Evolutionary conservation across 169 alveolate genomes (phyloP), one percentile per base, ranked within the genome.

Genomic region (Ichthyophthirius multifiliis): DNA sequence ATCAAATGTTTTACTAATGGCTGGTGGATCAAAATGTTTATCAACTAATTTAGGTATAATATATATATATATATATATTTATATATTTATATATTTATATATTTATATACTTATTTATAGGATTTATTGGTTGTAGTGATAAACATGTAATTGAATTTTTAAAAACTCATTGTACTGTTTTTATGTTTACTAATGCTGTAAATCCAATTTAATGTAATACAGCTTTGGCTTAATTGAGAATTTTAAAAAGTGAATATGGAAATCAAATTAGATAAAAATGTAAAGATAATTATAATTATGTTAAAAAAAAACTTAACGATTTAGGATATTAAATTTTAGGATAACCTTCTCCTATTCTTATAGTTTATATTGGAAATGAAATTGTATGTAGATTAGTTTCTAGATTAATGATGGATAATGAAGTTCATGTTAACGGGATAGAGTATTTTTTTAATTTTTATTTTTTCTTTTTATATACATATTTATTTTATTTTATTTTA

Each of bases 11-110:
- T 20, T 81, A 4, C 55, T 81, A 43, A 81, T 81, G 86, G 76
- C 82, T 35, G 86, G 86, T 31, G 86, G 86, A 47, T 81, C 86
- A 20, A 81, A 81, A 63, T 81, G 86, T 73, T 39, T 81, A 55
- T 67, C 82, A 1, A 81, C 86, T 27, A 81, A 81, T 63, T 76
- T 81, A 41, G 71, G 71, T 55, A 55, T 27, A 55, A n/a, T n/a
- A n/a, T n/a, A n/a, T 23, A 20, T 27, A 16, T 1, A 10, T 10
- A 55, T 15, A 2, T 10, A 1, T 27, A 20, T n/a, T 20, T 4
- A 55, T 20, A 55, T 27, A 27, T 9, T 0, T 10, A 27, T 55
- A 6, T 27, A 15, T 0, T 18, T 27, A 27, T 18, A 1, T 1
- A 4, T 55, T 15, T 27, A 13, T 27, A 48, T 2, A 0, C 7